Evolutionary conservation across 345 rosid species (phyloP), one percentile per base, ranked within the genome.

Genomic region (Eucalyptus leucophloia): DNA sequence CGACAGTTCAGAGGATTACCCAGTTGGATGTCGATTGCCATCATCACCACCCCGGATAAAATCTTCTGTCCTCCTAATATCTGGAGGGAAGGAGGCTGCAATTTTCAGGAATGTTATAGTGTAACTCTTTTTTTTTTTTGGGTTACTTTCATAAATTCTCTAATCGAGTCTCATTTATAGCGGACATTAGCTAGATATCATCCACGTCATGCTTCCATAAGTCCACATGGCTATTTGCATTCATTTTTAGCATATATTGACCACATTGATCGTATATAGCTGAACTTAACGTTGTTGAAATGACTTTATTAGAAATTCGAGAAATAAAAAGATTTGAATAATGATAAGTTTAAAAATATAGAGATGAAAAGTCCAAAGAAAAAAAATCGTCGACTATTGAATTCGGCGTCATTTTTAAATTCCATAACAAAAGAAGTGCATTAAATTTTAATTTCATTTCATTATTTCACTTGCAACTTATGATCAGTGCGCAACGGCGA

Each of bases 211-310:
- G n/a, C 15, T 58, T 12, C 1, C 1, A 1, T 11, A 28, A 26
- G 28, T 12, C 65, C 34, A 5, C 65, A 5, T 24, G 15, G 4
- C 15, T 6, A 58, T 12, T n/a, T 5, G 4, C 4, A 0, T 28
- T 60, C 32, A 12, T 62, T 62, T 30, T 12, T 28, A 62, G 4
- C 0, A 2, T 12, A 2, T 12, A 62, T 0, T 62, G 5, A 1
- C 3, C 19, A 65, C 37, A 16, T 65, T 5, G 3, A 7, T n/a
- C 77, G 3, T n/a, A 7, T 15, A 0, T 8, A 7, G 2, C n/a
- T n/a, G 21, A 5, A n/a, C 2, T 65, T n/a, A 34, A 13, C 6
- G 0, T n/a, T n/a, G 1, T 16, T 7, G 1, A 4, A n/a, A 9
- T 19, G 6, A 14, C 3, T 15, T 65, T 65, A n/a, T 1, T n/a